These are phyloP conservation scores for Hymenoscyphus infarciens DNA, from an alignment of 2,329 filamentous ascomycete species.

Conservation along the genomic window DNA sequence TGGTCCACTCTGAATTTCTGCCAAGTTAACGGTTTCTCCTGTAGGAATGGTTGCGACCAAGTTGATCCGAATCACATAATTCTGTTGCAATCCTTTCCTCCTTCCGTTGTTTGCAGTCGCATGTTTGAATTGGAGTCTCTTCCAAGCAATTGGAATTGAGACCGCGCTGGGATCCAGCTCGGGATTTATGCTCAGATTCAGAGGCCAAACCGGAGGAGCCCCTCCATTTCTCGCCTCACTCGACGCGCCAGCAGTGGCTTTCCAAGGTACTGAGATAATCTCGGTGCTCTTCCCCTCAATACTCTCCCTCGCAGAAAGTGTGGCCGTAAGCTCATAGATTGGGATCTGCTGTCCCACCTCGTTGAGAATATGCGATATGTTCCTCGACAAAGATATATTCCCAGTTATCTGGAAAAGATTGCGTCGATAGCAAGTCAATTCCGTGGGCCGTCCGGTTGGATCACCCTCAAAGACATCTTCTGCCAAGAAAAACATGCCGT, in stretches of 20 bases:
- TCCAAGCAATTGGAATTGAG: slow-evolving; percentile 85
- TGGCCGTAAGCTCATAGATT: slow-evolving; percentile 73
- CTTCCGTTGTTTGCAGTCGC: slow-evolving; percentile 95
- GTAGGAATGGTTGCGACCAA: slow-evolving; percentile 70
- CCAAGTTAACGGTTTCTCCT: slow-evolving; percentile 66
- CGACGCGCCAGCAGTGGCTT: slow-evolving; percentile 46
- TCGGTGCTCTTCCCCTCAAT: slow-evolving; percentile 90
- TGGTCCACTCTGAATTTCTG: slow-evolving; percentile 85
- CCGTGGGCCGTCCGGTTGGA: slow-evolving; percentile 56
- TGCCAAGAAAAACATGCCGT: slow-evolving; percentile 86
- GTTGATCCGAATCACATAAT: slow-evolving; percentile 85
- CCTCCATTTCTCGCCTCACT: slow-evolving; percentile 41
- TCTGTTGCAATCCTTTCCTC: slow-evolving; percentile 89
- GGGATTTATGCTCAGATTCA: slow-evolving; percentile 56
- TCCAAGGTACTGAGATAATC: slow-evolving; percentile 96
- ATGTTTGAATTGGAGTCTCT: slow-evolving; percentile 90
- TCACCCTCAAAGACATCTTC: slow-evolving; percentile 67
- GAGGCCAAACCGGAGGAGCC: slow-evolving; percentile 50
- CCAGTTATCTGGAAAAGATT: slow-evolving; percentile 96
- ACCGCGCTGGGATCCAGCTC: slow-evolving; percentile 76
- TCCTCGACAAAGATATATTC: slow-evolving; percentile 72
- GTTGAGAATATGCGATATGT: slow-evolving; percentile 66
- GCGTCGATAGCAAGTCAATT: slow-evolving; percentile 90
- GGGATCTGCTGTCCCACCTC: slow-evolving; percentile 78
- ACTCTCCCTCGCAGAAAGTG: slow-evolving; percentile 82